These are phyloP conservation scores for Fusarium siculi DNA, from an alignment of 2,329 filamentous ascomycete genomes.

Conservation along the genomic window DNA sequence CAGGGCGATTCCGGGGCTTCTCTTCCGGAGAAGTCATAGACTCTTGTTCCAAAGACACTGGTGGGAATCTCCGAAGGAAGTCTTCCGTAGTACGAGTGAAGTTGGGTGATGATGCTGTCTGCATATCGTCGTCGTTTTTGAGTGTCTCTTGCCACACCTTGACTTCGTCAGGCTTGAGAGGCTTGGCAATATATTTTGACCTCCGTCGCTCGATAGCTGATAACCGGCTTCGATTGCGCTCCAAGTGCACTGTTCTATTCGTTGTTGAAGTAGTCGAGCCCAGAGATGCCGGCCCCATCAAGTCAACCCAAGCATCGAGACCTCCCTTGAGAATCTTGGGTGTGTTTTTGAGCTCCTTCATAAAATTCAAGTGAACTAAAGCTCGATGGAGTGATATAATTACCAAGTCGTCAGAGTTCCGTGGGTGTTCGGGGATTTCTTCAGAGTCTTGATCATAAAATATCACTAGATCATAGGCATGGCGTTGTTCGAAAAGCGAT, in stretches of 20 bases:
- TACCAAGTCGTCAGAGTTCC: conserved; percentile 59
- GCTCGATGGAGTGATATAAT: conserved; percentile 81
- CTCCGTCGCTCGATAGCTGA: conserved; percentile 50
- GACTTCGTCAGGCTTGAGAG: conserved; percentile 83
- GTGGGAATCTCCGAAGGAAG: conserved; percentile 84
- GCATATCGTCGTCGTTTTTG: conserved; percentile 71
- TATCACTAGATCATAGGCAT: conserved; percentile 86
- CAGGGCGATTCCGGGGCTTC: conserved; percentile 37
- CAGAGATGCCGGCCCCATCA: conserved; percentile 77
- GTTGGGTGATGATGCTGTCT: conserved; percentile 58
- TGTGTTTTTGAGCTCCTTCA: conserved; percentile 75
- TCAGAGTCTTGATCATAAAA: conserved; percentile 83
- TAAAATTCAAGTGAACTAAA: conserved; percentile 84
- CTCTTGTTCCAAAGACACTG: conserved; percentile 70
- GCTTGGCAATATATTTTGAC: conserved; percentile 65
- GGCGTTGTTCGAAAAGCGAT: conserved; percentile 74
- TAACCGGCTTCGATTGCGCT: conserved; percentile 46
- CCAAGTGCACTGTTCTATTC: conserved; percentile 20
- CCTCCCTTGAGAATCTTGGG: conserved; percentile 86
- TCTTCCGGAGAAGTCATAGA: conserved; percentile 64
- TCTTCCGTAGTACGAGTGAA: conserved; percentile 82
- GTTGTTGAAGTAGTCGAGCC: conserved; percentile 55
- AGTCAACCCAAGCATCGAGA: conserved; percentile 84
- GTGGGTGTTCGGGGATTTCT: conserved; percentile 55
- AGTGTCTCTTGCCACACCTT: conserved; percentile 82